phyloP scores from a whole-genome alignment of 2,329 filamentous ascomycete genomes.

The Graphilbum sp. region DNA sequence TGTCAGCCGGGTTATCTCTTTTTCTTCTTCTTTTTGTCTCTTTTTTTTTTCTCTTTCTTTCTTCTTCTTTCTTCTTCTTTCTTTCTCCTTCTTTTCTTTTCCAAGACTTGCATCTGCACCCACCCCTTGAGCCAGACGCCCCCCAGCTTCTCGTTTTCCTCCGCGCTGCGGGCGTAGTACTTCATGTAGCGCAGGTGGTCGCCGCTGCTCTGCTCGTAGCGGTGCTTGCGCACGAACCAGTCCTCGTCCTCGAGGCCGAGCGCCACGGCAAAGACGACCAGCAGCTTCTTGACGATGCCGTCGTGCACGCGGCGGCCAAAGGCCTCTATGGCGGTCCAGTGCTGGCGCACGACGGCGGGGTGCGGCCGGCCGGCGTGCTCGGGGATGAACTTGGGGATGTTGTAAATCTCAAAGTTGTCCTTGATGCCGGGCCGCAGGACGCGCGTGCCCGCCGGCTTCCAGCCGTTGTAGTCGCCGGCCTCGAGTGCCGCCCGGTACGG shows the following conservation, averaged over 20 bases:
- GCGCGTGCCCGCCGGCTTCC: constrained; percentile 23
- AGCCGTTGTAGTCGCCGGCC: constrained; percentile 35
- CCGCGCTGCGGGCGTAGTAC: constrained; percentile 25
- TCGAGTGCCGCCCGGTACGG: constrained; percentile 27
- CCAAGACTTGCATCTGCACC: no score
- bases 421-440: constrained; percentile 16
- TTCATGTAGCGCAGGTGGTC: constrained; percentile 44
- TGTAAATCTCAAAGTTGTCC: constrained; percentile 44
- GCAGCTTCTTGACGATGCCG: constrained; percentile 34
- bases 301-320: constrained; percentile 30
- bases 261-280: constrained; percentile 40
- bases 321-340: constrained; percentile 30
- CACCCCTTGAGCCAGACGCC: constrained; percentile 13
- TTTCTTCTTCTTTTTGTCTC: no score
- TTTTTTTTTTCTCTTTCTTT: no score
- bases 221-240: constrained; percentile 35
- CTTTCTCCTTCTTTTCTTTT: no score
- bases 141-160: constrained; percentile 13
- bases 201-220: constrained; percentile 35
- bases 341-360: constrained; percentile 24
- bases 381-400: constrained; percentile 43
- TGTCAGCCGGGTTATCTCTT: no score
- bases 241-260: constrained; percentile 43
- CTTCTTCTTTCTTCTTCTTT: no score
- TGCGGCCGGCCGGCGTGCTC: no score